Evolutionary conservation across 164 flowering plant genomes (phyloP).

Genomic region (Dillenia suffruticosa): DNA sequence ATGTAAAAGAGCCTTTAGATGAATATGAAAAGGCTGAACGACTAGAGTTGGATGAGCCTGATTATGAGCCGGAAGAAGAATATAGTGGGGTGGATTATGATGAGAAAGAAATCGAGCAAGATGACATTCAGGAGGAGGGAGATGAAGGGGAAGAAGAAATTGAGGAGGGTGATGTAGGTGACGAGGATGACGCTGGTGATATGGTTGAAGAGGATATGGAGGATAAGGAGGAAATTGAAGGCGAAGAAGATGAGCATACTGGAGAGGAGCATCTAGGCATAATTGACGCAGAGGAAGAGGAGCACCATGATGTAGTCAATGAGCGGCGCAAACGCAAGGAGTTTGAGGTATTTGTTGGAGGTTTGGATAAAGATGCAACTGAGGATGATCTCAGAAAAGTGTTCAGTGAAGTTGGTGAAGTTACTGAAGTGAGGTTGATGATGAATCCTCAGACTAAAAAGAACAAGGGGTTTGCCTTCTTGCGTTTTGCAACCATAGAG

Average conservation of each 20-base stretch:
- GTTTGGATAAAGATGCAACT: constrained; percentile 89
- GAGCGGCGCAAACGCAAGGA: constrained; percentile 97
- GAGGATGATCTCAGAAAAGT: constrained; percentile 82
- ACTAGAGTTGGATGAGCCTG: constrained; percentile 76
- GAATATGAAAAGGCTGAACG: constrained; percentile 72
- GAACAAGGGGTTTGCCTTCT: constrained; percentile 95
- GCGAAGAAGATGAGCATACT: constrained; percentile 45
- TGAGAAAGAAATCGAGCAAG: constrained; percentile 60
- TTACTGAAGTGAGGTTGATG: constrained; percentile 87
- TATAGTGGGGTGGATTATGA: constrained; percentile 53
- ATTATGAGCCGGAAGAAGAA: constrained; percentile 65
- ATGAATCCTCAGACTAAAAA: constrained; percentile 91
- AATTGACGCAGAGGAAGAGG: constrained; percentile 64
- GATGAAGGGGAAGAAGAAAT: constrained; percentile 49
- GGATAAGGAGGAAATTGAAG: constrained; percentile 64
- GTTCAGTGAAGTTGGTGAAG: constrained; percentile 73
- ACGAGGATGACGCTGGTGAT: constrained; percentile 54
- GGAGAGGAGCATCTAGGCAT: constrained; percentile 37
- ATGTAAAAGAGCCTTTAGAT: constrained; percentile 55
- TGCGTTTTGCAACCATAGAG: constrained; percentile 90
- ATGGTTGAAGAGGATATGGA: constrained; percentile 51
- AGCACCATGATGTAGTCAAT: constrained; percentile 77
- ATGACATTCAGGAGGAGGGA: constrained; percentile 46
- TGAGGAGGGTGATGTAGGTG: constrained; percentile 51
- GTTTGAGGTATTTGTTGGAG: constrained; percentile 95